These are phyloP conservation scores for Trichosanthes truncata DNA, from an alignment of 306 rosid genomes.

Conservation along the genomic window DNA sequence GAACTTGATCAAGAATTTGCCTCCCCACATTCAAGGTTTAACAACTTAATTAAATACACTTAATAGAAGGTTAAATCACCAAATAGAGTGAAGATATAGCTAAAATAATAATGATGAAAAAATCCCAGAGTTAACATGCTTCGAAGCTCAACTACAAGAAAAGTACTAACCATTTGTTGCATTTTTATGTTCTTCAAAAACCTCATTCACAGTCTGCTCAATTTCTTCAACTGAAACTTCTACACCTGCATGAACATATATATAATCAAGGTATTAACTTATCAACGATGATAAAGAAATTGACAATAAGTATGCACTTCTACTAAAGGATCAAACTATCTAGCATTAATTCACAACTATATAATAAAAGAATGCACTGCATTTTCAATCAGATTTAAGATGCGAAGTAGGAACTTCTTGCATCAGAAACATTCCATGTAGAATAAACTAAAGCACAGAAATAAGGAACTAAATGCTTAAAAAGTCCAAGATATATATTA, in stretches of 20 bases:
- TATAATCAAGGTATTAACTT: neutral
- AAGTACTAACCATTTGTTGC: slow-evolving; percentile 45
- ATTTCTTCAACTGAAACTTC: slow-evolving; percentile 80
- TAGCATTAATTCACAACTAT: neutral
- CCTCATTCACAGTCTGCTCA: slow-evolving; percentile 42
- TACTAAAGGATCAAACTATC: neutral
- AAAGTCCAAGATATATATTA: neutral
- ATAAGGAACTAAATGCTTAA: neutral
- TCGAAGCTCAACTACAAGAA: neutral
- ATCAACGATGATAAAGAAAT: neutral
- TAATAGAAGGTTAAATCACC: neutral
- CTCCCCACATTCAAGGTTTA: too few species aligned
- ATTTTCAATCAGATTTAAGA: neutral
- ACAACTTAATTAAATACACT: neutral
- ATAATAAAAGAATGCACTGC: neutral
- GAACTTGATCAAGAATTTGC: too few species aligned
- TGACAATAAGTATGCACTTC: neutral
- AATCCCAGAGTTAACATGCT: neutral
- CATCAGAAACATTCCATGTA: neutral
- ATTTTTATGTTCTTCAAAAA: slow-evolving; percentile 62
- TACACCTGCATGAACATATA: slow-evolving; percentile 40
- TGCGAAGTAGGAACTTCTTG: neutral
- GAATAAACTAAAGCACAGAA: neutral
- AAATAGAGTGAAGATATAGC: neutral
- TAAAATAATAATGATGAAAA: neutral